Evolutionary conservation across 2,329 filamentous ascomycete species (phyloP).

Genomic region (Trichoderma aggressivum): DNA sequence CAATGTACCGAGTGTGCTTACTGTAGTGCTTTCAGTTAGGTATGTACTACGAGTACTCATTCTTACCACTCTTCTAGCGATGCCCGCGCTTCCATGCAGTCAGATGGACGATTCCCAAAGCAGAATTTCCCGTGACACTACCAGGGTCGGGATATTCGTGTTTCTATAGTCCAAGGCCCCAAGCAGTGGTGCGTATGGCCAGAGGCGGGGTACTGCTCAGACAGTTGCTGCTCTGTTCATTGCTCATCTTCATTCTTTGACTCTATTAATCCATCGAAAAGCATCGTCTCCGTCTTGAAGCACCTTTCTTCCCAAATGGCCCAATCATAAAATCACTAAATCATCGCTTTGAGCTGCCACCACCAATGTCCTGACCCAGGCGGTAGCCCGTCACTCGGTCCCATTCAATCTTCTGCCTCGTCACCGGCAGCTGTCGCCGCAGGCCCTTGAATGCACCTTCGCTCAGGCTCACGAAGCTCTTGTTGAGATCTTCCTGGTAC

Average conservation of each 20-base stretch:
- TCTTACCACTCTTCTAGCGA: background rate
- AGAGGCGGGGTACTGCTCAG: background rate
- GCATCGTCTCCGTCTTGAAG: conserved; percentile 2
- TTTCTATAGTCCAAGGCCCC: background rate
- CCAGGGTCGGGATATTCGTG: background rate
- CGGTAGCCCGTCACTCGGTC: conserved; percentile 95
- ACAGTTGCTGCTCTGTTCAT: conserved; percentile 2
- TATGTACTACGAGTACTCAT: too few species aligned
- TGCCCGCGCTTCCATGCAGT: background rate
- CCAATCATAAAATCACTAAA: background rate
- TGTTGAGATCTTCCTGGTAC: conserved; percentile 95
- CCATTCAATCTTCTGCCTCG: conserved; percentile 98
- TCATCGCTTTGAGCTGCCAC: conserved; percentile 57
- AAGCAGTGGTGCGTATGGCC: background rate
- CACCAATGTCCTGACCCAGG: conserved; percentile 75
- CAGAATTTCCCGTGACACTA: background rate
- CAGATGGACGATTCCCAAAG: background rate
- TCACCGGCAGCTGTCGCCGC: conserved; percentile 89
- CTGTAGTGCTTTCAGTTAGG: background rate
- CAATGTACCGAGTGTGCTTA: background rate
- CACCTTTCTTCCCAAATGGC: conserved; percentile 5
- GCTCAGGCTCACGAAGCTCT: conserved; percentile 80
- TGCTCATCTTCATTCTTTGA: conserved; percentile 6
- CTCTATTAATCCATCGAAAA: conserved; percentile 14
- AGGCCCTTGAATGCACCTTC: conserved; percentile 95